Evolutionary conservation across 106 monocot species (phyloP).

Genomic region (Dioscorea dumetorum): DNA sequence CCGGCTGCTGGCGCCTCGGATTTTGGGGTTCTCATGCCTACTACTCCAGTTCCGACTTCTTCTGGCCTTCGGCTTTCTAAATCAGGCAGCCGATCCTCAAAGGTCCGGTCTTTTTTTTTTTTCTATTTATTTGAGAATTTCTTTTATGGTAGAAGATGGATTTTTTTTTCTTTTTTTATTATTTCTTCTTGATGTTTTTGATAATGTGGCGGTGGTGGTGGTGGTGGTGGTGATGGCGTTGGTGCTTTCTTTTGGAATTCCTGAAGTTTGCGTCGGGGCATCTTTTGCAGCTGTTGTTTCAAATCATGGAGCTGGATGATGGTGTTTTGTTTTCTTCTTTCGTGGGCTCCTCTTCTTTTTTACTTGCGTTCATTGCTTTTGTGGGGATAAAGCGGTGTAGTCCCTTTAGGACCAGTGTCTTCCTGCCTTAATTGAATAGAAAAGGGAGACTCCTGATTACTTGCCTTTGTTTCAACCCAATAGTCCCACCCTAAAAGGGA

Average conservation of each 20-base stretch:
- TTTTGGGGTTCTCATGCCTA: constrained; percentile 15
- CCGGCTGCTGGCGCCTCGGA: constrained; percentile 9
- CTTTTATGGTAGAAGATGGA: not conserved
- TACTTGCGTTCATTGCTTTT: constrained; percentile 2
- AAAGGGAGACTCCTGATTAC: not conserved
- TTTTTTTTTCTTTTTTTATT: not conserved
- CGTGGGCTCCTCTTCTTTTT: constrained; percentile 13
- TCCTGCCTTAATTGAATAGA: constrained; percentile 4
- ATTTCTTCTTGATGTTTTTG: not conserved
- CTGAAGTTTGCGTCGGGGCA: constrained; percentile 1
- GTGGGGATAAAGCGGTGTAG: constrained; percentile 12
- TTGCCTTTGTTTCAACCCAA: not conserved
- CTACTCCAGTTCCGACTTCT: constrained; percentile 40
- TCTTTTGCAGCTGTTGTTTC: constrained; percentile 18
- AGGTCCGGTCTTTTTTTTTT: constrained; percentile 27
- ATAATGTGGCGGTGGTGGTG: not conserved
- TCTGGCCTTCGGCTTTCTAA: constrained; percentile 50
- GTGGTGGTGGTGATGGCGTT: not conserved
- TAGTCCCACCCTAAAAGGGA: constrained; percentile 1
- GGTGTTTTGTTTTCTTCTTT: constrained; percentile 15
- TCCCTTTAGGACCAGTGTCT: constrained; percentile 1
- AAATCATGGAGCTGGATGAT: constrained; percentile 48
- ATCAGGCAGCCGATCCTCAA: constrained; percentile 57
- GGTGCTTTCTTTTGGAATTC: not conserved
- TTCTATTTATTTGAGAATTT: not conserved